Percentiles rank a stretch among this genome's conserved stretches.
Conservation (phyloP, 345 rosid genomes). For the Limnanthes douglasii region DNA sequence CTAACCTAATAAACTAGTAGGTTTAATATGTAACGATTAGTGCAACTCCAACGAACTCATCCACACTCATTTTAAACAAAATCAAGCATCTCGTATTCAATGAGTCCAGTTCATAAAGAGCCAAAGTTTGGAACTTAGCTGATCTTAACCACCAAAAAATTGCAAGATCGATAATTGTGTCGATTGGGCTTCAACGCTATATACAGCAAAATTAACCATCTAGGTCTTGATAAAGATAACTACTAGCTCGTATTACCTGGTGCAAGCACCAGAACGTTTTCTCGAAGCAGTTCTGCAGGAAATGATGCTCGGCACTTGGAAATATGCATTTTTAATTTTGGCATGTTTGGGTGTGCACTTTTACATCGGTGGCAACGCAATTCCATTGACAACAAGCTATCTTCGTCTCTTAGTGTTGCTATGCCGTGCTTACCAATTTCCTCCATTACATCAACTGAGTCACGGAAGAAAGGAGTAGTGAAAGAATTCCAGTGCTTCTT, state of each 20-base stretch:
- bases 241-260: not conserved
- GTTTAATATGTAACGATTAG: too few relatives aligned
- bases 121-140: too few relatives aligned
- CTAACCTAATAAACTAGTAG: too few relatives aligned
- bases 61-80: too few relatives aligned
- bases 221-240: not conserved
- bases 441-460: constrained; percentile 70
- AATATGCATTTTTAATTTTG: constrained; percentile 67
- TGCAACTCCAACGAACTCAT: too few relatives aligned
- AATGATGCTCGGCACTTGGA: constrained; percentile 38
- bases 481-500: constrained; percentile 97
- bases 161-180: too few relatives aligned
- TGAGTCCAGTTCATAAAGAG: too few relatives aligned
- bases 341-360: constrained; percentile 81
- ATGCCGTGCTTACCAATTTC: constrained; percentile 43
- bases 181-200: not conserved
- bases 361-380: constrained; percentile 75
- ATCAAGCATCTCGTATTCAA: too few relatives aligned
- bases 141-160: too few relatives aligned
- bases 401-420: constrained; percentile 30
- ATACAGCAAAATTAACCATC: constrained; percentile 7
- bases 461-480: constrained; percentile 58
- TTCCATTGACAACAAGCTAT: constrained; percentile 42
- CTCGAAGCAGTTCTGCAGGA: constrained; percentile 31
- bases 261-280: constrained; percentile 17